These are phyloP conservation scores for Heterobasidion occidentale DNA, from an alignment of 1,284 basidiomycete genomes.

Conservation along the genomic window DNA sequence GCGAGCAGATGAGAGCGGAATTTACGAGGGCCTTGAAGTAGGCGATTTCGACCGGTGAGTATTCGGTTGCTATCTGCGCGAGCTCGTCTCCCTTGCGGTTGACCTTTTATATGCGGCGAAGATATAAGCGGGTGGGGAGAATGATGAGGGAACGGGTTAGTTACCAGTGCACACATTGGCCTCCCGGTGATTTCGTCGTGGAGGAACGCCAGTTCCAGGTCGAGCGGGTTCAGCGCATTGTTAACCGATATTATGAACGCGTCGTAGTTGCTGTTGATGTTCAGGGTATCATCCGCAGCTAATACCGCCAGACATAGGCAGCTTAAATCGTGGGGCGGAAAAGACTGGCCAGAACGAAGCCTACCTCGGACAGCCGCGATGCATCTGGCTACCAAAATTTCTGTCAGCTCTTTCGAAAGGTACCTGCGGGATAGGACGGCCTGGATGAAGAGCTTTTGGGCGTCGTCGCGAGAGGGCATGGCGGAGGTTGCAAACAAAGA, in stretches of 20 bases:
- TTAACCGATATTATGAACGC: conserved; percentile 55
- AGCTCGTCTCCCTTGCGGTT: conserved; percentile 73
- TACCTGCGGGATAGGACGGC: conserved; percentile 63
- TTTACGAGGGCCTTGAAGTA: conserved; percentile 77
- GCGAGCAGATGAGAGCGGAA: conserved; percentile 3
- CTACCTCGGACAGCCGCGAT: conserved; percentile 54
- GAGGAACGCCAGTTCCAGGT: conserved; percentile 60
- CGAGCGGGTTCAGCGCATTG: conserved; percentile 50
- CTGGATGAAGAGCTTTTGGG: conserved; percentile 71
- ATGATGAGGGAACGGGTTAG: conserved; percentile 12
- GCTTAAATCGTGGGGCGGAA: neutral
- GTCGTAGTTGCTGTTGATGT: conserved; percentile 47
- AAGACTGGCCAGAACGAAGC: neutral
- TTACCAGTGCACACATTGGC: conserved; percentile 59
- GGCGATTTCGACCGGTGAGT: conserved; percentile 65
- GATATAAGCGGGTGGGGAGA: neutral
- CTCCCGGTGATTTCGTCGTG: conserved; percentile 58
- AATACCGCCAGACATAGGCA: neutral
- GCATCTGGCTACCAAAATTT: conserved; percentile 59
- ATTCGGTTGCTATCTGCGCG: conserved; percentile 79
- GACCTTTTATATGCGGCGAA: conserved; percentile 36
- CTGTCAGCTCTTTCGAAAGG: conserved; percentile 54
- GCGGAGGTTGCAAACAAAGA: conserved; percentile 10
- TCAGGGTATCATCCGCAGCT: conserved; percentile 46
- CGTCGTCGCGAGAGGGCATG: conserved; percentile 48